These are phyloP conservation scores for Aspergillus bertholletiae DNA, from an alignment of 495 filamentous ascomycete species.

Conservation along the genomic window DNA sequence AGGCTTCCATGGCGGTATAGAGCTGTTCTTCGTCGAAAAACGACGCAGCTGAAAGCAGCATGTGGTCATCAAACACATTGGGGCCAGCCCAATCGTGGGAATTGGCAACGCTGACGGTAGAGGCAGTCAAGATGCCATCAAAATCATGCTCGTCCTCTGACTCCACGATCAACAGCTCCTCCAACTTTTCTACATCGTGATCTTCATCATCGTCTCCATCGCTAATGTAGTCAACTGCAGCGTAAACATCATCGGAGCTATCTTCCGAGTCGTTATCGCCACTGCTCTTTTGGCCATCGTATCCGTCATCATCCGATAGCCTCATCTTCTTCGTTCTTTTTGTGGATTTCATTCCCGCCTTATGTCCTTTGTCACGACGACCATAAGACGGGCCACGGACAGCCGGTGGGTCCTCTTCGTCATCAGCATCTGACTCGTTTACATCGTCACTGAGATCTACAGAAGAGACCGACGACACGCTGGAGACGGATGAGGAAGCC, in stretches of 20 bases:
- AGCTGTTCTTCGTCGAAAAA: constrained; percentile 53
- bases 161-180: constrained; percentile 69
- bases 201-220: constrained; percentile 72
- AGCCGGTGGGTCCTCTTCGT: constrained; percentile 49
- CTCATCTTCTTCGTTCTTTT: constrained; percentile 39
- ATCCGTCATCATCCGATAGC: constrained; percentile 62
- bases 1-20: constrained; percentile 44
- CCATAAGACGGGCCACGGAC: constrained; percentile 52
- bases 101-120: constrained; percentile 28
- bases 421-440: constrained; percentile 46
- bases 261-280: constrained; percentile 32
- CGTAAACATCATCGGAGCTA: constrained; percentile 64
- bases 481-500: constrained; percentile 40
- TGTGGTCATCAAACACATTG: constrained; percentile 46
- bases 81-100: constrained; percentile 59
- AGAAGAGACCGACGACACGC: constrained; percentile 41
- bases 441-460: constrained; percentile 37
- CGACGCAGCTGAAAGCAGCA: constrained; percentile 41
- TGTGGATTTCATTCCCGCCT: constrained; percentile 40
- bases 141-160: constrained; percentile 45
- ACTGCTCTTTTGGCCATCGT: constrained; percentile 49
- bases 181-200: constrained; percentile 64
- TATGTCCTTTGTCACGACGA: constrained; percentile 33
- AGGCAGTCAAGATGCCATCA: constrained; percentile 14
- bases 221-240: constrained; percentile 71